phyloP scores from a whole-genome alignment of 2,329 filamentous ascomycete genomes.

The Scleromitrula shiraiana region DNA sequence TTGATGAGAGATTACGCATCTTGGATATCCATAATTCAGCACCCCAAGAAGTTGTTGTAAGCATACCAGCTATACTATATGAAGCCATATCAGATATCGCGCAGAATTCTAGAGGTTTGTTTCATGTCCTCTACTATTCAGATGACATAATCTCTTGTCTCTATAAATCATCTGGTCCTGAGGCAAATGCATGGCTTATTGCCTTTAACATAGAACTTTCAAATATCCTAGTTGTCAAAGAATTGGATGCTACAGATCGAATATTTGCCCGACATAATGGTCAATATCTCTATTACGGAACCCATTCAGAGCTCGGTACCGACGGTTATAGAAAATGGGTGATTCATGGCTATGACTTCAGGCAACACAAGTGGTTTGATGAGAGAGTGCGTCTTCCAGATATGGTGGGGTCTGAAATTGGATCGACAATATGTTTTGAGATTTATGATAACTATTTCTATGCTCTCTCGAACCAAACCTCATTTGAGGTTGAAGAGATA shows the following conservation, averaged over 20 bases:
- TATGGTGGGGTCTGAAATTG: slow-evolving; percentile 57
- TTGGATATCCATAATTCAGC: slow-evolving; percentile 47
- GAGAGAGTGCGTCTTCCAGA: slow-evolving; percentile 45
- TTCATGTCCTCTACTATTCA: slow-evolving; percentile 49
- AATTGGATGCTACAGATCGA: slow-evolving; percentile 41
- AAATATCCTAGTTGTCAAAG: slow-evolving; percentile 35
- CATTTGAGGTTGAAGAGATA: slow-evolving; percentile 52
- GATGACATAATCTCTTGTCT: slow-evolving; percentile 50
- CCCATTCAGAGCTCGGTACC: slow-evolving; percentile 44
- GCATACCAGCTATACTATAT: slow-evolving; percentile 38
- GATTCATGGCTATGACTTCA: slow-evolving; percentile 45
- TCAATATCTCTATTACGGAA: slow-evolving; percentile 57
- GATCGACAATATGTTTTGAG: slow-evolving; percentile 63
- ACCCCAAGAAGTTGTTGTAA: slow-evolving; percentile 46
- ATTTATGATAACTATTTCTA: slow-evolving; percentile 61
- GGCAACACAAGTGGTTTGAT: slow-evolving; percentile 33
- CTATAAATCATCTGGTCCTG: slow-evolving; percentile 37
- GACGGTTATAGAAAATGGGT: slow-evolving; percentile 57
- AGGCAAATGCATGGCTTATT: slow-evolving; percentile 43
- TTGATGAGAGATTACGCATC: slow-evolving; percentile 45
- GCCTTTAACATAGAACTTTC: slow-evolving; percentile 37
- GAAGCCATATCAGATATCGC: slow-evolving; percentile 32
- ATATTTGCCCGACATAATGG: slow-evolving; percentile 61
- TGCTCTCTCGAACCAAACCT: slow-evolving; percentile 57
- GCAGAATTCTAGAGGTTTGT: slow-evolving; percentile 34